A percentile compares a stretch with the other conserved stretches of the same genome.
phyloP scores from a whole-genome alignment of 164 flowering plant genomes.

The Umbilicus rupestris region DNA sequence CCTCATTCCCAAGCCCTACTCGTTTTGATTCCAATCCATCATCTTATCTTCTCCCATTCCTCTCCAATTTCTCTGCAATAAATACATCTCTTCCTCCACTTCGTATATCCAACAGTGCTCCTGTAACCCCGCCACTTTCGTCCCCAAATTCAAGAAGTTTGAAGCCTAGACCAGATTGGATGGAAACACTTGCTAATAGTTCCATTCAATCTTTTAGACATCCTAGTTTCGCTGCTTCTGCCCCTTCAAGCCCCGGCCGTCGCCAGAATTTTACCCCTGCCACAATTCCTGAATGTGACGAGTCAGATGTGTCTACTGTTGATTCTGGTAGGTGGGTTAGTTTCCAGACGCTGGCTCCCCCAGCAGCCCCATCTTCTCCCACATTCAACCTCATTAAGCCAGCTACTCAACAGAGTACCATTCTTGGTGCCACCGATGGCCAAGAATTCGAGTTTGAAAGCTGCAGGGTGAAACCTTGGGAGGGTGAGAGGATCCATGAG shows the following conservation, averaged over 20 bases:
- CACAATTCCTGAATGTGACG: conserved; percentile 81
- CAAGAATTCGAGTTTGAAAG: conserved; percentile 70
- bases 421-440: conserved; percentile 15
- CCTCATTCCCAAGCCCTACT: conserved; percentile 78
- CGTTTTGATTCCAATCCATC: conserved; percentile 51
- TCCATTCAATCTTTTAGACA: conserved; percentile 17
- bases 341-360: conserved; percentile 40
- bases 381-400: conserved; percentile 73
- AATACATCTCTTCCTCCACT: conserved; percentile 68
- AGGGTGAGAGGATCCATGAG: conserved; percentile 88
- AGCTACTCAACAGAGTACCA: conserved; percentile 20
- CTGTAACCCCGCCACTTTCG: conserved; percentile 89
- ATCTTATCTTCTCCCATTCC: conserved; percentile 59
- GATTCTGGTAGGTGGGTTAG: conserved; percentile 82
- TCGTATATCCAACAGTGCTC: conserved; percentile 87
- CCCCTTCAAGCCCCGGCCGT: conserved; percentile 83
- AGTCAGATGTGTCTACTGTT: conserved; percentile 62
- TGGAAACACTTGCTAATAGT: conserved; percentile 26
- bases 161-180: conserved; percentile 56
- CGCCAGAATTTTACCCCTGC: conserved; percentile 41
- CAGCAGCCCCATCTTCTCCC: conserved; percentile 63
- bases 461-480: conserved; percentile 74
- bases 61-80: conserved; percentile 47
- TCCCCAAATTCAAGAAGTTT: conserved; percentile 73
- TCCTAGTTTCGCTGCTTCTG: conserved; percentile 72